Percentiles rank a stretch among this genome's conserved stretches.
Evolutionary conservation across 768 basidiomycete species (phyloP).

Genomic region (Amanita pseudoporphyria): DNA sequence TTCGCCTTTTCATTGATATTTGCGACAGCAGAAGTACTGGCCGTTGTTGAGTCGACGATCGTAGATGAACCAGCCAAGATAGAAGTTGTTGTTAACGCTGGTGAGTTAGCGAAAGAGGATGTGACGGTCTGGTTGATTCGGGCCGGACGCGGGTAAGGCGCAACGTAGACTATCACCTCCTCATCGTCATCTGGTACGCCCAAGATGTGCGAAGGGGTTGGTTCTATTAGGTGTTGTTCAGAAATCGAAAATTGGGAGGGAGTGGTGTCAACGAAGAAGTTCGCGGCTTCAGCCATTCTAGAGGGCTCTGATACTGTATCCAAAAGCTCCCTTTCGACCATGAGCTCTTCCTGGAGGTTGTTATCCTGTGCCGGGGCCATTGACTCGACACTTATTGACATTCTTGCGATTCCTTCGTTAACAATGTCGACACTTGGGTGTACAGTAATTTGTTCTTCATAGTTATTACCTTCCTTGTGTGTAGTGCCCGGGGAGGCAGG

Average conservation of each 20-base stretch:
- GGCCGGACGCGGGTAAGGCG: constrained; percentile 50
- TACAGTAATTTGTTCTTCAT: not conserved
- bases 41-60: not conserved
- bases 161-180: constrained; percentile 70
- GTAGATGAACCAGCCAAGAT: constrained; percentile 18
- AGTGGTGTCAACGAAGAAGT: constrained; percentile 32
- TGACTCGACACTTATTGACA: constrained; percentile 14
- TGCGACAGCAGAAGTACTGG: not conserved
- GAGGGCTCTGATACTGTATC: not conserved
- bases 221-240: constrained; percentile 7
- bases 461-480: not conserved
- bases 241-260: constrained; percentile 18
- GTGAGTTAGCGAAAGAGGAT: not conserved
- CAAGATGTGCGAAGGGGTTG: constrained; percentile 13
- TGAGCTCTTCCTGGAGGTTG: not conserved
- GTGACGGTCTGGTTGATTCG: constrained; percentile 9
- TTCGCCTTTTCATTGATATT: not conserved
- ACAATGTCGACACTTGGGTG: constrained; percentile 10
- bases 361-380: not conserved
- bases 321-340: not conserved
- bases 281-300: constrained; percentile 6
- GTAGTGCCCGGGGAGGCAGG: not conserved
- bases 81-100: constrained; percentile 11
- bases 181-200: constrained; percentile 33
- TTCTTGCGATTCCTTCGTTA: constrained; percentile 28